These are phyloP conservation scores for Mallotus repandus DNA, from an alignment of 441 rosid genomes.

Conservation along the genomic window DNA sequence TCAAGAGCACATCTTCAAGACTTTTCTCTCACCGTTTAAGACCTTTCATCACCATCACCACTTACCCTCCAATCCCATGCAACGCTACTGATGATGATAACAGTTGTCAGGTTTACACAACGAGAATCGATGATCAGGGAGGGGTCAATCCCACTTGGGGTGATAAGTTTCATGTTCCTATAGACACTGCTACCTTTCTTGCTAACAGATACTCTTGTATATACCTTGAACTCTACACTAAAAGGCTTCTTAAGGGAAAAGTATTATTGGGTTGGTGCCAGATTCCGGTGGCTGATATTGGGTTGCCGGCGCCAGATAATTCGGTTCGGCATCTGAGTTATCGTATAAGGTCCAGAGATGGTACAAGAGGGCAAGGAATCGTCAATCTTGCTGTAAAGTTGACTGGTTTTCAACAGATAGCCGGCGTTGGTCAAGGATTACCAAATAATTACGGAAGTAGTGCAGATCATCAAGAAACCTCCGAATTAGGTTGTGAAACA, in stretches of 20 bases:
- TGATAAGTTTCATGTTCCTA: slow-evolving; percentile 44
- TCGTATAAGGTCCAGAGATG: slow-evolving; percentile 49
- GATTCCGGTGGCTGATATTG: slow-evolving; percentile 47
- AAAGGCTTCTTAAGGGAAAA: slow-evolving; percentile 34
- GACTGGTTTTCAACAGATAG: slow-evolving; percentile 14
- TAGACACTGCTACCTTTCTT: slow-evolving; percentile 34
- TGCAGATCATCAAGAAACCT: background rate
- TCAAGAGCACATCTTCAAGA: slow-evolving; percentile 30
- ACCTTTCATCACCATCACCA: slow-evolving; percentile 50
- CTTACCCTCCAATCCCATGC: slow-evolving; percentile 16
- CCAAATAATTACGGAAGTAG: background rate
- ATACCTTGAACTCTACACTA: slow-evolving; percentile 36
- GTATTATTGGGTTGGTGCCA: slow-evolving; percentile 54
- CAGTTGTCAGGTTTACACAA: slow-evolving; percentile 23
- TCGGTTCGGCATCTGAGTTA: slow-evolving; percentile 45
- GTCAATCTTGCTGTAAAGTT: slow-evolving; percentile 45
- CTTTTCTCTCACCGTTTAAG: slow-evolving; percentile 41
- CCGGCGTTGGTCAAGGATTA: background rate
- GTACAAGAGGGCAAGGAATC: slow-evolving; percentile 47
- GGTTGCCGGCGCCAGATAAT: slow-evolving; percentile 29
- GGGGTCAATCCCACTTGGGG: slow-evolving; percentile 57
- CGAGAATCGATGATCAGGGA: slow-evolving; percentile 44
- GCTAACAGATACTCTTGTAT: slow-evolving; percentile 34
- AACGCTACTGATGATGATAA: background rate
- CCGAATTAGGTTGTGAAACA: slow-evolving; percentile 26